Conservation (phyloP, 1,284 basidiomycete species). For the Thecaphora thlaspeos region DNA sequence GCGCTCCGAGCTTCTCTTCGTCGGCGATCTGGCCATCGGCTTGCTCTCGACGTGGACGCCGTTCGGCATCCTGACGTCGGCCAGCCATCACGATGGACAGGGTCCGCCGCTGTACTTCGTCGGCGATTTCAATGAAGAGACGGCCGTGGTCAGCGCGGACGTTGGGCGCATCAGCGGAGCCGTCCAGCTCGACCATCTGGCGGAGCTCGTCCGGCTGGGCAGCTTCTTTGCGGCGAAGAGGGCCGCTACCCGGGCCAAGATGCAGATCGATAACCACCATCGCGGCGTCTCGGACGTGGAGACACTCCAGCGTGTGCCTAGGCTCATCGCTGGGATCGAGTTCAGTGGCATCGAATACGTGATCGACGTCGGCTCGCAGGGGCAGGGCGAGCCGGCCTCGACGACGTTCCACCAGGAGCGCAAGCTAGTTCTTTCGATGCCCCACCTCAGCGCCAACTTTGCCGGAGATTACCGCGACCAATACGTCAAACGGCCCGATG, state of each 20-base stretch:
- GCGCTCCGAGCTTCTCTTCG: conserved; percentile 21
- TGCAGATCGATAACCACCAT: conserved; percentile 13
- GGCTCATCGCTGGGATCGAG: conserved; percentile 28
- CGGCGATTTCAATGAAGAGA: conserved; percentile 52
- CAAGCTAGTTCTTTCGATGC: conserved; percentile 29
- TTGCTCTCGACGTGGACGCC: conserved; percentile 46
- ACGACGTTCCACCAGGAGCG: background rate
- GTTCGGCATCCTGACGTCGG: conserved; percentile 38
- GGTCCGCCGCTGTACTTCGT: conserved; percentile 20
- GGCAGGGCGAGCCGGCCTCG: background rate
- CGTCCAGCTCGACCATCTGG: conserved; percentile 14
- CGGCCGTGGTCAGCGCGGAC: conserved; percentile 21
- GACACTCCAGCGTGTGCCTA: conserved; percentile 17
- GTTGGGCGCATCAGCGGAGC: conserved; percentile 34
- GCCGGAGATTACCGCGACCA: conserved; percentile 40
- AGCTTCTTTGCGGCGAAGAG: conserved; percentile 12
- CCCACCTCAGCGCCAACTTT: conserved; percentile 25
- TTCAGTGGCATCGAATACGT: conserved; percentile 25
- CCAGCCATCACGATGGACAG: background rate
- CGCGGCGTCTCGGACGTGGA: conserved; percentile 16
- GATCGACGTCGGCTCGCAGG: conserved; percentile 24
- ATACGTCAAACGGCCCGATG: conserved; percentile 31
- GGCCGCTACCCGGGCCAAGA: conserved; percentile 6
- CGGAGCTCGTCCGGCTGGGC: conserved; percentile 15
- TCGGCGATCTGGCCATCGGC: conserved; percentile 21